A percentile compares a stretch with the other conserved stretches of the same genome.
phyloP scores from a whole-genome alignment of 2,329 filamentous ascomycete genomes.

The Acrodontium crateriforme region DNA sequence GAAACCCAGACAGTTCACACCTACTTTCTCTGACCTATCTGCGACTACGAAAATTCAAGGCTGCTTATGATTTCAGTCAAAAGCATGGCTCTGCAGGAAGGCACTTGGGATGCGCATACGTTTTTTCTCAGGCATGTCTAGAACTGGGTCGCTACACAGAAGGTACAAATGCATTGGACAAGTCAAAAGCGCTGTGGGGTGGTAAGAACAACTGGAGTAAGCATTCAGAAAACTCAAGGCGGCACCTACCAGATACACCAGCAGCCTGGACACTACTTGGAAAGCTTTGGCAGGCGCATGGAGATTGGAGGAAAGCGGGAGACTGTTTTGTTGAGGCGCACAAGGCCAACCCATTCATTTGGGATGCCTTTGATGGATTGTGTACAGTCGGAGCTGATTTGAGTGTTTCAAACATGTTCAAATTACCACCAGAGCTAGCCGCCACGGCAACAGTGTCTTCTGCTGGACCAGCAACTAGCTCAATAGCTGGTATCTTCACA shows the following conservation, averaged over 20 bases:
- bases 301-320: constrained; percentile 67
- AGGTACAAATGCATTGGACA: constrained; percentile 73
- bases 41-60: constrained; percentile 66
- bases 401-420: constrained; percentile 76
- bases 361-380: constrained; percentile 85
- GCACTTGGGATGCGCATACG: constrained; percentile 77
- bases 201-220: constrained; percentile 62
- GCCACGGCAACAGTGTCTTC: not conserved
- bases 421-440: constrained; percentile 50
- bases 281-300: constrained; percentile 72
- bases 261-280: constrained; percentile 73
- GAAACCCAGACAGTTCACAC: constrained; percentile 66
- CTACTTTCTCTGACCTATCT: constrained; percentile 76
- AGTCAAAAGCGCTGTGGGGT: constrained; percentile 61
- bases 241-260: constrained; percentile 67
- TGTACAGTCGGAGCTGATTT: constrained; percentile 74
- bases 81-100: constrained; percentile 53
- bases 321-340: constrained; percentile 78
- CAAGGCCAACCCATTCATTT: constrained; percentile 89
- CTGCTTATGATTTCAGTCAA: constrained; percentile 73
- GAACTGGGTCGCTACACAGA: constrained; percentile 65
- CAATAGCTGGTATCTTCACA: constrained; percentile 16
- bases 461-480: constrained; percentile 3
- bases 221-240: constrained; percentile 62
- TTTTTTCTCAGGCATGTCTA: constrained; percentile 82